Percentiles rank a stretch among this genome's conserved stretches.
Evolutionary conservation across 345 rosid genomes (phyloP).

Genomic region (Salix brachista): DNA sequence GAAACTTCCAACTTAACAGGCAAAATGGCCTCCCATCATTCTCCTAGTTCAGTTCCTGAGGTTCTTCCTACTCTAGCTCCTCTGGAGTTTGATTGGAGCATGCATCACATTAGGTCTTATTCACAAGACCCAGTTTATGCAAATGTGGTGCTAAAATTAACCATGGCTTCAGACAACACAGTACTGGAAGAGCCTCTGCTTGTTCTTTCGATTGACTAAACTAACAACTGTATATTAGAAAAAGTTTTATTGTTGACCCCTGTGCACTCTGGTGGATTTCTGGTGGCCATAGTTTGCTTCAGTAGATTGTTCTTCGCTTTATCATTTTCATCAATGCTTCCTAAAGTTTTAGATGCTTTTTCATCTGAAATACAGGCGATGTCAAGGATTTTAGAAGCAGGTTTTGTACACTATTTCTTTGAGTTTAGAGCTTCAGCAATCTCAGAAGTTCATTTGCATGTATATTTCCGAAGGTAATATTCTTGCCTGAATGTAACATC

Average conservation of each 20-base stretch:
- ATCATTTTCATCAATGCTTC: slow-evolving; percentile 6
- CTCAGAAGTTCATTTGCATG: slow-evolving; percentile 19
- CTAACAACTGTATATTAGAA: slow-evolving; percentile 1
- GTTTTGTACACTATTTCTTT: slow-evolving; percentile 19
- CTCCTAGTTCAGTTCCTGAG: slow-evolving; percentile 54
- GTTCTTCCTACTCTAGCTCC: slow-evolving; percentile 45
- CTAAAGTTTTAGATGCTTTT: not conserved
- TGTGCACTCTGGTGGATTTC: not conserved
- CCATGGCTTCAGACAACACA: not conserved
- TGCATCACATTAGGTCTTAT: slow-evolving; percentile 14
- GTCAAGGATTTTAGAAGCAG: slow-evolving; percentile 25
- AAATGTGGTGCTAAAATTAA: slow-evolving; percentile 4
- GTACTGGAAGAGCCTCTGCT: slow-evolving; percentile 14
- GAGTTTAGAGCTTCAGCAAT: slow-evolving; percentile 25
- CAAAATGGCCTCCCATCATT: slow-evolving; percentile 25
- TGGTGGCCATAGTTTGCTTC: not conserved
- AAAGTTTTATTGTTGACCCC: not conserved
- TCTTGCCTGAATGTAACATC: not conserved
- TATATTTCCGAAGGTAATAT: slow-evolving; percentile 9
- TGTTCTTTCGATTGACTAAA: not conserved
- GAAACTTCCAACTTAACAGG: slow-evolving; percentile 40
- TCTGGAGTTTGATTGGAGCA: slow-evolving; percentile 14
- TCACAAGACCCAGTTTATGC: not conserved
- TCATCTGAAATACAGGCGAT: not conserved
- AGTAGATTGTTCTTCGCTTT: slow-evolving; percentile 5